Evolutionary conservation across 306 rosid species (phyloP), one percentile per base, ranked within the genome.

Genomic region (Castanea crenata): DNA sequence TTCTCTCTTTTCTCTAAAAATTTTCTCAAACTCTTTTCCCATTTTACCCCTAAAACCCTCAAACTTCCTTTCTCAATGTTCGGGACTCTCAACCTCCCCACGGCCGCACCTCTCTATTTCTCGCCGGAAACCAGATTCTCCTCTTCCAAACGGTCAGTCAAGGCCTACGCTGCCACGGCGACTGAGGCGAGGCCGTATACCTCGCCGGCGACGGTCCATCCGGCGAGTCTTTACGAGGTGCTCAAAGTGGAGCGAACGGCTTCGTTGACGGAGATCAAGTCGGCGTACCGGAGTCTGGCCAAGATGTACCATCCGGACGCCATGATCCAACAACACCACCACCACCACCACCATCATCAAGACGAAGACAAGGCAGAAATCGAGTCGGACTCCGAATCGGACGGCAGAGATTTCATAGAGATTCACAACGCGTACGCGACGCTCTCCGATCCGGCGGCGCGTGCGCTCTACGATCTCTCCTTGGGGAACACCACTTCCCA

Each of bases 341-440:
- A 38, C 44, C 44, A 21, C 27, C 6, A 35, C 41, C 41, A 35
- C 41, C 41, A 35, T 3, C 41, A 0, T 35, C 27, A 7, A 38
- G 46, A 38, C 3, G 54, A 49, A 11, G 54, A 49, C 15, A 49
- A 49, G 1, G 15, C 16, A 3, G 54, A 38, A 38, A 38, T 13
- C 15, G 54, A 49, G 15, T 49, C 16, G 54, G 54, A 49, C 14
- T 49, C 1, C 73, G 90, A 79, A 4, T 51, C 62, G 8, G 88
- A 80, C 59, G 91, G 85, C 32, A 79, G 69, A 3, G 88, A 87
- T 46, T 94, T 94, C 86, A 89, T 94, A 19, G 86, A 85, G 92
- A 90, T 95, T 71, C 91, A 88, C 68, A 80, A 88, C 80, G 98
- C 97, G 5, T 95, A 92, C 13, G 89, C 90, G 58, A 92, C 98